These are phyloP conservation scores for Euphorbia lathyris DNA, from an alignment of 345 rosid species.

Conservation along the genomic window DNA sequence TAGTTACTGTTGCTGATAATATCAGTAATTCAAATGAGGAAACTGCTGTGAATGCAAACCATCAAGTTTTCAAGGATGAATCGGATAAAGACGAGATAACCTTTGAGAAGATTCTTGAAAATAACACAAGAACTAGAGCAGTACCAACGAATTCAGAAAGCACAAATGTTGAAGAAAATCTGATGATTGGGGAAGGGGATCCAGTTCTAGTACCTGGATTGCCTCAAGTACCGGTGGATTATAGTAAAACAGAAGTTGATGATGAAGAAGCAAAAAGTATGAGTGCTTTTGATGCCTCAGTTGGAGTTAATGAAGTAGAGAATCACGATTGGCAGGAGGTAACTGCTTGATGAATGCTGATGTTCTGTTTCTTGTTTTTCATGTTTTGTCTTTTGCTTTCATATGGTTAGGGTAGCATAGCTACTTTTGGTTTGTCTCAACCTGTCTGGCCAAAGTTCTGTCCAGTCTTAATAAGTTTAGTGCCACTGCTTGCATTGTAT, in stretches of 20 bases:
- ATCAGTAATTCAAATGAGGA: slow-evolving; percentile 29
- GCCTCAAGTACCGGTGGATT: slow-evolving; percentile 24
- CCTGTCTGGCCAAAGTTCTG: too few relatives aligned
- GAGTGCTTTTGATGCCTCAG: slow-evolving; percentile 24
- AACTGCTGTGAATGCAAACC: slow-evolving; percentile 16
- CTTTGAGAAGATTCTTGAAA: slow-evolving; percentile 11
- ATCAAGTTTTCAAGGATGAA: slow-evolving; percentile 18
- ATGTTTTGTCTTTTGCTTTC: too few relatives aligned
- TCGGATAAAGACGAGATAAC: background rate
- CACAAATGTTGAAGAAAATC: slow-evolving; percentile 26
- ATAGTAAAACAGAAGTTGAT: slow-evolving; percentile 23
- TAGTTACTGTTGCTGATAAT: slow-evolving; percentile 40
- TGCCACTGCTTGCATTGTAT: slow-evolving; percentile 13
- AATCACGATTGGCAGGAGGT: slow-evolving; percentile 41
- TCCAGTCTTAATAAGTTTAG: too few relatives aligned
- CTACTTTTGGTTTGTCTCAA: too few relatives aligned
- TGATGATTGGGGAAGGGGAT: slow-evolving; percentile 37
- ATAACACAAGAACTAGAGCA: slow-evolving; percentile 12
- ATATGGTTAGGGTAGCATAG: too few relatives aligned
- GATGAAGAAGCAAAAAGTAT: slow-evolving; percentile 20
- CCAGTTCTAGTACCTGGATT: slow-evolving; percentile 76
- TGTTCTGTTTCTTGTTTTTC: slow-evolving; percentile 18
- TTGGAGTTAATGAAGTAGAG: slow-evolving; percentile 32
- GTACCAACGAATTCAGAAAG: background rate
- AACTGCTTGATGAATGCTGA: slow-evolving; percentile 42